Conservation (phyloP, 2,329 filamentous ascomycete species). For the Achaetomium macrosporum region DNA sequence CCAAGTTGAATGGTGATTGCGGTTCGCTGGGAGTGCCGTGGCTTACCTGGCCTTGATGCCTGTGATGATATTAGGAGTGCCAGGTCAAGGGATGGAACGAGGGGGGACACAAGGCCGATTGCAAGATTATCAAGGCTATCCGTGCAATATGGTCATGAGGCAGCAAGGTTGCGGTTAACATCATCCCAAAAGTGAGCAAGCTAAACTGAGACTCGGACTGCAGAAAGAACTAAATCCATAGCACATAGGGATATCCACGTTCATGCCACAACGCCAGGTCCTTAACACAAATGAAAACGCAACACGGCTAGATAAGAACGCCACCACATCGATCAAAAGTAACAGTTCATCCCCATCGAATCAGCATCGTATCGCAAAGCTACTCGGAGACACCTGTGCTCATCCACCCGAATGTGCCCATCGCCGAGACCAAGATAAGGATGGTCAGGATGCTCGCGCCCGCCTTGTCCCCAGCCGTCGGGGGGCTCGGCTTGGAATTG, state of each 20-base stretch:
- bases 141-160: constrained; percentile 31
- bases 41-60: constrained; percentile 10
- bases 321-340: not conserved
- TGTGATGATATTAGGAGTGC: constrained; percentile 31
- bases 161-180: not conserved
- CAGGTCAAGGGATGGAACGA: constrained; percentile 39
- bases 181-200: not conserved
- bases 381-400: constrained; percentile 25
- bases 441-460: constrained; percentile 46
- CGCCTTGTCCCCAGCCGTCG: constrained; percentile 41
- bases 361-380: too few relatives aligned
- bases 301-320: not conserved
- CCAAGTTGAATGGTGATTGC: not conserved
- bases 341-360: not conserved
- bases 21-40: not conserved
- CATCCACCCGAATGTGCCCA: constrained; percentile 48
- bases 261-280: not conserved
- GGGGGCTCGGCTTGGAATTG: constrained; percentile 29
- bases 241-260: not conserved
- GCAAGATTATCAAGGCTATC: constrained; percentile 38
- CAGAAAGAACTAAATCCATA: not conserved
- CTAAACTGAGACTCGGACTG: not conserved
- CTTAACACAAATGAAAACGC: not conserved
- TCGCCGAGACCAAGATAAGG: constrained; percentile 35
- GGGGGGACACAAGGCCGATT: constrained; percentile 39